Base-by-base conservation (phyloP, 192 early-diverging fungal species). In the Coemansia sp. region DNA sequence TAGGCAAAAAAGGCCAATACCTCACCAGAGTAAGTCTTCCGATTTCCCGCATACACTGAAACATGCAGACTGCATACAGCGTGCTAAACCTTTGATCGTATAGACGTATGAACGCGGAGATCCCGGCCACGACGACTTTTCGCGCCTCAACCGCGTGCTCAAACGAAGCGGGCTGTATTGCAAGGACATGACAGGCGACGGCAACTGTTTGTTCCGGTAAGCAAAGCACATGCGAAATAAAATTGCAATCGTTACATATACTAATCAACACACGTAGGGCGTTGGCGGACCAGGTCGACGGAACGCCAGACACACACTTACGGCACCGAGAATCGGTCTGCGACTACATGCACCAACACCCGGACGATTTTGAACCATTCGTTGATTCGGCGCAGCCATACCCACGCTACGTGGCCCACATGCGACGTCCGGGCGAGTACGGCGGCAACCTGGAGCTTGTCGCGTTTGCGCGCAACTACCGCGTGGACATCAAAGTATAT, bases 391-490 rank as follows among this genome's bases (percentile, higher is more conserved):
- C 85, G 42, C 60, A 68, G 20, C 56, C 85, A 9, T 85, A 89
- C 44, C 81, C 81, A 44, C 73, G 71, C 11, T 86, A 91, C 50
- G 55, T 89, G 1, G 40, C 48, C 44, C 75, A 82, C 8, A 89
- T 91, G 88, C 77, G 83, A 21, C 74, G 71, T 3, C 52, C 68
- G 15, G 87, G 86, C 6, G 84, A 83, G 6, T 91, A 81, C 71
- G 90, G 86, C 17, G 90, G 88, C 21, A 90, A 91, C 59, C 79
- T 90, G 72, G 90, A 90, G 63, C 55, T 91, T 20, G 88, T 86
- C 2, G 88, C 83, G 2, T 91, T 87, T 81, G 88, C 90, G 5
- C 80, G 84, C 34, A 62, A 84, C 62, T 79, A 81, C 52, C 54
- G 57, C 1, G 82, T 89, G 4, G 84, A 91, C 58, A 87, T 91